phyloP scores from a whole-genome alignment of 345 rosid species.

The Ceriops decandra region DNA sequence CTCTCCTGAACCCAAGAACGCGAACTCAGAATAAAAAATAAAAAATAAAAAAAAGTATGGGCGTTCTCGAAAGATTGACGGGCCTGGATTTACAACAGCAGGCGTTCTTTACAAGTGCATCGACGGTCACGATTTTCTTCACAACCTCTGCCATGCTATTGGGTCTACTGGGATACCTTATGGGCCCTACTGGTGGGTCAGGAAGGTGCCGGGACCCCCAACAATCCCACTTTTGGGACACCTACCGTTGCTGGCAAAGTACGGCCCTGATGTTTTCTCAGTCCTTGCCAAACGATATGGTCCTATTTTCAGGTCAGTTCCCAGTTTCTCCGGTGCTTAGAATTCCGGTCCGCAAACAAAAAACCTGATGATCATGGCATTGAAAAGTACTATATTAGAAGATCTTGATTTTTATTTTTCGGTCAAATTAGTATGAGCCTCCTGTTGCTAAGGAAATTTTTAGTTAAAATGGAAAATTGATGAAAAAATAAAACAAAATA shows the following conservation, averaged over 20 bases:
- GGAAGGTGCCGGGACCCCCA: slow-evolving; percentile 26
- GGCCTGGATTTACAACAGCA: slow-evolving; percentile 2
- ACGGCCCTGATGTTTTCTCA: slow-evolving; percentile 76
- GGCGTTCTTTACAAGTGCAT: slow-evolving; percentile 3
- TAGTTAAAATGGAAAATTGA: background rate
- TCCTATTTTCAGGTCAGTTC: slow-evolving; percentile 77
- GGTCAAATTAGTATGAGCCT: background rate
- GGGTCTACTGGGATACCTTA: slow-evolving; percentile 47
- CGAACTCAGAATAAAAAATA: no score
- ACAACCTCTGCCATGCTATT: slow-evolving; percentile 24
- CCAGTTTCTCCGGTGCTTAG: background rate
- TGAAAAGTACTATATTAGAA: background rate
- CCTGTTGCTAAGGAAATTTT: background rate
- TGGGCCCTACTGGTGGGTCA: slow-evolving; percentile 32
- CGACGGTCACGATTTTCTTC: slow-evolving; percentile 13
- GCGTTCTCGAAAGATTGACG: background rate
- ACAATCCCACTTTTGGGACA: slow-evolving; percentile 43
- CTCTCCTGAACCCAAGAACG: background rate
- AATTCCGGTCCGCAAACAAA: background rate
- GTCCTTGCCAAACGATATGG: slow-evolving; percentile 77
- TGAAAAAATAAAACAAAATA: background rate
- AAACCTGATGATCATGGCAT: background rate
- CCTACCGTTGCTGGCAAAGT: slow-evolving; percentile 78
- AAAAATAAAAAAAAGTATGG: no score
- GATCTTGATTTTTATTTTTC: background rate